Conservation (phyloP, 1,139 yeast genomes). For the Yamadazyma siamensis region DNA sequence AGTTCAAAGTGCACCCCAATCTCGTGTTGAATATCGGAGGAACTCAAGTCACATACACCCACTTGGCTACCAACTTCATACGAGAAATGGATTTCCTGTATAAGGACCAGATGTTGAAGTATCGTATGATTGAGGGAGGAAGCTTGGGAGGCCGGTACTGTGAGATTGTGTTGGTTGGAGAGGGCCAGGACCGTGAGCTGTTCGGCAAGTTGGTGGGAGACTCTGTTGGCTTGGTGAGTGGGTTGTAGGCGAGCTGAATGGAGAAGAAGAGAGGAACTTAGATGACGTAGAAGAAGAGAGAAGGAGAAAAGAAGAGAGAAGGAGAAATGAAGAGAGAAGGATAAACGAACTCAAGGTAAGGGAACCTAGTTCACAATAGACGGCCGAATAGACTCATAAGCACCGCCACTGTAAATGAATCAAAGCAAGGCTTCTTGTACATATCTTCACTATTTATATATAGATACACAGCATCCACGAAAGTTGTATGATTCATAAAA, state of each 20-base stretch:
- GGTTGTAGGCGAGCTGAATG: conserved; percentile 12
- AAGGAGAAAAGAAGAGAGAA: too few species aligned
- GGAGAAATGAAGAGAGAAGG: too few species aligned
- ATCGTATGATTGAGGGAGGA: conserved; percentile 55
- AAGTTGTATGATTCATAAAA: too few species aligned
- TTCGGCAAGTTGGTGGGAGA: conserved; percentile 29
- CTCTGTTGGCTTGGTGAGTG: conserved; percentile 21
- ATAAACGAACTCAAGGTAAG: too few species aligned
- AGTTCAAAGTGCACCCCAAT: conserved; percentile 33
- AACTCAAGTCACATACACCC: conserved; percentile 35
- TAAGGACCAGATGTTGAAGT: conserved; percentile 34
- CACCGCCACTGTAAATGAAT: too few species aligned
- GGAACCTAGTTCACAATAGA: too few species aligned
- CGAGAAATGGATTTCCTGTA: conserved; percentile 43
- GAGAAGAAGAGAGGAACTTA: conserved; percentile 13
- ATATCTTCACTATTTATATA: too few species aligned
- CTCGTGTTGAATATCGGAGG: conserved; percentile 38
- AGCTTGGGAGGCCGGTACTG: conserved; percentile 48
- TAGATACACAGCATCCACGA: too few species aligned
- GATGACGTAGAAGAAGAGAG: conserved; percentile 11
- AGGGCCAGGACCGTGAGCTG: conserved; percentile 20
- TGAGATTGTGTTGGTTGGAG: conserved; percentile 48
- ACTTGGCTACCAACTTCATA: conserved; percentile 38
- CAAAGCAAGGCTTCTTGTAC: too few species aligned
- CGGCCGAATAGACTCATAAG: too few species aligned